A percentile compares a stretch with the other conserved stretches of the same genome.
phyloP scores from a whole-genome alignment of 2,329 filamentous ascomycete species.

The Pyrenophora tritici-repentis region DNA sequence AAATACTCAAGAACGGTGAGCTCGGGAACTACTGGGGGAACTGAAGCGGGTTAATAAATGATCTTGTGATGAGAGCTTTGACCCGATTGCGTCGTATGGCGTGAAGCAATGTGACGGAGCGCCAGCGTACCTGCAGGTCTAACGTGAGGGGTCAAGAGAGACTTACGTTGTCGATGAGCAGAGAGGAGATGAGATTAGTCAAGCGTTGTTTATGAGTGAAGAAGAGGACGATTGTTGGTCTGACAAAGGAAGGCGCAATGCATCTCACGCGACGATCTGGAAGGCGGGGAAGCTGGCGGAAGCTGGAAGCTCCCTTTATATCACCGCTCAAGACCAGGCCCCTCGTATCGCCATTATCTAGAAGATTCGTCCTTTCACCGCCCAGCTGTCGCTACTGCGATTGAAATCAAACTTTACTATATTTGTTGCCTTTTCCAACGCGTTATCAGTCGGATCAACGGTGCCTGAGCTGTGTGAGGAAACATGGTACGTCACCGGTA shows the following conservation, averaged over 20 bases:
- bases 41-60: conserved; percentile 35
- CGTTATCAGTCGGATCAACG: conserved; percentile 9
- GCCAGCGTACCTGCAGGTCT: conserved; percentile 28
- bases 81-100: conserved; percentile 30
- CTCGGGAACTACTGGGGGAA: conserved; percentile 22
- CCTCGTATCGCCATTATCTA: conserved; percentile 13
- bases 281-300: conserved; percentile 22
- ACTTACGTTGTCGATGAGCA: conserved; percentile 7
- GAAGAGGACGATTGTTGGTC: conserved; percentile 18
- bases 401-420: neutral
- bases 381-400: conserved; percentile 7
- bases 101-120: conserved; percentile 19
- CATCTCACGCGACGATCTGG: conserved; percentile 14
- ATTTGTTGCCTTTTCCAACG: neutral
- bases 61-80: conserved; percentile 44
- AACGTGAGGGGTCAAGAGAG: conserved; percentile 5
- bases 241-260: conserved; percentile 21
- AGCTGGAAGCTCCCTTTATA: conserved; percentile 21
- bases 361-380: conserved; percentile 12
- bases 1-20: conserved; percentile 38
- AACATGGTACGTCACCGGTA: conserved; percentile 18
- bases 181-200: neutral
- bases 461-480: conserved; percentile 9
- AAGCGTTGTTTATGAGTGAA: neutral
- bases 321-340: neutral